Percentiles rank a stretch among this genome's conserved stretches.
Conservation (phyloP, 768 basidiomycete species). For the Naganishia friedmannii region DNA sequence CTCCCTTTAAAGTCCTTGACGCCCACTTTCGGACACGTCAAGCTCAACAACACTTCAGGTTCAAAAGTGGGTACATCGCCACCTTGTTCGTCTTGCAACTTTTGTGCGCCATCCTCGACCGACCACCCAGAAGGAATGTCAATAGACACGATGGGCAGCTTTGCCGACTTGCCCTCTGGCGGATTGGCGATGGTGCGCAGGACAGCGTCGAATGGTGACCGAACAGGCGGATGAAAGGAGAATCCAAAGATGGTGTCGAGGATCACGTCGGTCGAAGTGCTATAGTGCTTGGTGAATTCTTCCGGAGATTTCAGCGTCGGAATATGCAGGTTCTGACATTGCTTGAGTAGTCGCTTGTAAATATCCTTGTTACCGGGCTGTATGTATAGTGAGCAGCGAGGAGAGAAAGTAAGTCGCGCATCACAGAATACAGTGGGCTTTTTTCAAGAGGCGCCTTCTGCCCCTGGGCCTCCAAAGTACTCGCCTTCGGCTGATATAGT, state of each 20-base stretch:
- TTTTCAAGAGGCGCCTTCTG: background rate
- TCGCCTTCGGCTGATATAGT: constrained; percentile 90
- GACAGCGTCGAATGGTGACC: constrained; percentile 77
- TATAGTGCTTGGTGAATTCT: constrained; percentile 42
- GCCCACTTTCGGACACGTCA: constrained; percentile 93
- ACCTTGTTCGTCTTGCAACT: constrained; percentile 46
- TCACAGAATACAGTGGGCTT: background rate
- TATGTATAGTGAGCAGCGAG: background rate
- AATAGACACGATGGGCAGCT: constrained; percentile 82
- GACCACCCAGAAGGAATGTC: constrained; percentile 98
- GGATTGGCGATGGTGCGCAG: constrained; percentile 59
- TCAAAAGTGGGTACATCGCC: constrained; percentile 57
- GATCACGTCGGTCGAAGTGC: constrained; percentile 63
- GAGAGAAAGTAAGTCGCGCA: background rate
- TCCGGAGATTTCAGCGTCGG: constrained; percentile 63
- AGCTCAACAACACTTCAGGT: constrained; percentile 77
- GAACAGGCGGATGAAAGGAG: constrained; percentile 87
- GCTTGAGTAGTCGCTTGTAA: constrained; percentile 79
- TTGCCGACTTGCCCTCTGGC: constrained; percentile 14
- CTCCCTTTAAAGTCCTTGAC: constrained; percentile 68
- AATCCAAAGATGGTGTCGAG: constrained; percentile 98
- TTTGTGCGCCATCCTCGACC: constrained; percentile 68
- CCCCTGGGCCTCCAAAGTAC: background rate
- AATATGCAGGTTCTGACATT: constrained; percentile 86
- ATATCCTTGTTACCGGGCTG: constrained; percentile 90